These are phyloP conservation scores for Pinus tabuliformis DNA, from an alignment of 75 land plant species.

Conservation along the genomic window DNA sequence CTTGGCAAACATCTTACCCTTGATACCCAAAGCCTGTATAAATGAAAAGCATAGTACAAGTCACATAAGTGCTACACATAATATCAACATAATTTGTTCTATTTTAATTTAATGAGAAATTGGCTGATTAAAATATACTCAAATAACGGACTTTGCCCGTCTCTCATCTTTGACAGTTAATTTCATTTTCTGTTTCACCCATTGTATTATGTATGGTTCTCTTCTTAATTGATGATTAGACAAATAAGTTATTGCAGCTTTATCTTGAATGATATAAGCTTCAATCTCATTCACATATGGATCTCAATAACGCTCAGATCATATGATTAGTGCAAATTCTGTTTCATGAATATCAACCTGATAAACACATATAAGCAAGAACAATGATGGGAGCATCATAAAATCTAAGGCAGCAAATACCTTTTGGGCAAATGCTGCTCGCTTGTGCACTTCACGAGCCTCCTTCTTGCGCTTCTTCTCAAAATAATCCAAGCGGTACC, in stretches of 20 bases:
- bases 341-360: not conserved
- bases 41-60: not conserved
- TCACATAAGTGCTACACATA: not conserved
- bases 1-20: conserved; percentile 97
- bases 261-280: not conserved
- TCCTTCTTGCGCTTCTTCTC: conserved; percentile 97
- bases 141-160: not conserved
- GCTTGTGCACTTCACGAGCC: conserved; percentile 93
- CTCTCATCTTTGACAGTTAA: not conserved
- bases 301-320: not conserved
- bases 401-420: conserved; percentile 15
- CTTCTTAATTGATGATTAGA: not conserved
- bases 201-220: not conserved
- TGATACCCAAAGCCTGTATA: conserved; percentile 86
- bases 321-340: not conserved
- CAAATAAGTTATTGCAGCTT: not conserved
- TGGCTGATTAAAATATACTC: not conserved
- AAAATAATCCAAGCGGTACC: conserved; percentile 88
- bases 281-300: not conserved
- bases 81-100: not conserved
- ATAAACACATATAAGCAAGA: not conserved
- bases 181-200: not conserved
- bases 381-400: not conserved
- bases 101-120: not conserved
- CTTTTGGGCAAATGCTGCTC: conserved; percentile 84